Conservation (phyloP, 805 yeast genomes). For the Priceomyces castillae region DNA sequence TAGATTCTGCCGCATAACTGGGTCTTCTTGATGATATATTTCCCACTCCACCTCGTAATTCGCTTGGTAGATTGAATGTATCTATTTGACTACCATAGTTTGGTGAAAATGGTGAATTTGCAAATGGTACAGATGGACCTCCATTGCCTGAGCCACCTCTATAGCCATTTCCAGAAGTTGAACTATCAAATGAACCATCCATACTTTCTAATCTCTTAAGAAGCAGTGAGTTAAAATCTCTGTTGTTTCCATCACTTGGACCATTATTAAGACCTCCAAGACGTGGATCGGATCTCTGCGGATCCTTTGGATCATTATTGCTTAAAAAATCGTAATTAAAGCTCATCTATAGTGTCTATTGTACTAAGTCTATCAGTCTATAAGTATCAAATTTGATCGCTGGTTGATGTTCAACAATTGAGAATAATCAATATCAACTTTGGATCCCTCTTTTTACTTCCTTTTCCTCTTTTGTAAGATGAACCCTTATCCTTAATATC, state of each 20-base stretch:
- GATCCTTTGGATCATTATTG: not conserved
- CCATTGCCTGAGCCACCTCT: not conserved
- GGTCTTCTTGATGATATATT: constrained; percentile 69
- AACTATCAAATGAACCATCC: not conserved
- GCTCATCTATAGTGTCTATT: constrained; percentile 18
- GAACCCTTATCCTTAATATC: not conserved
- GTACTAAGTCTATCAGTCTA: constrained; percentile 2
- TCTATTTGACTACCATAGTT: constrained; percentile 14
- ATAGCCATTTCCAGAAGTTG: not conserved
- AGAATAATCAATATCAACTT: no score
- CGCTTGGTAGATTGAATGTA: constrained; percentile 50
- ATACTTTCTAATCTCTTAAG: constrained; percentile 2
- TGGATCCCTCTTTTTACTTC: no score
- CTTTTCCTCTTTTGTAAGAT: no score
- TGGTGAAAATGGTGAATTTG: constrained; percentile 6
- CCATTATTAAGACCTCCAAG: not conserved
- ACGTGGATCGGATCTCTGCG: not conserved
- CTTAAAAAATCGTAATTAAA: constrained; percentile 34
- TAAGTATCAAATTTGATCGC: constrained; percentile 1
- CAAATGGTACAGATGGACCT: not conserved
- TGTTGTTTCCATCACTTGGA: not conserved
- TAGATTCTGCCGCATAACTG: constrained; percentile 66
- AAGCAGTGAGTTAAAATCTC: constrained; percentile 2
- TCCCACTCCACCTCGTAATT: constrained; percentile 63
- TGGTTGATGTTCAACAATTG: no score